Base-by-base conservation (phyloP, 352 stramenopile species). In the Phytophthora foliorum region DNA sequence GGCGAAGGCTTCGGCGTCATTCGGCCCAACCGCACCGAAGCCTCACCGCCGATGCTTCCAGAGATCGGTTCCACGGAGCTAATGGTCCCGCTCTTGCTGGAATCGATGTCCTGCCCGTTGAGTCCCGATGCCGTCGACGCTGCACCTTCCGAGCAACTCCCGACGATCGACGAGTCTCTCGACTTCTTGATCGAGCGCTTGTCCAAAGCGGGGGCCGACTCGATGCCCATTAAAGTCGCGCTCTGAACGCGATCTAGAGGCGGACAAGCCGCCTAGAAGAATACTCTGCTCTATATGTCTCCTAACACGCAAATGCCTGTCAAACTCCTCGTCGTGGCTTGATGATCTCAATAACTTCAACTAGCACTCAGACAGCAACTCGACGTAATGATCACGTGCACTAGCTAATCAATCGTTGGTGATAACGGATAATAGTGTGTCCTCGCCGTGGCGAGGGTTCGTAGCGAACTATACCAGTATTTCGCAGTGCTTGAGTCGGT, bases 151-250 rank as follows among this genome's bases (percentile, higher is more conserved):
- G 22, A 36, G 7, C 64, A 79, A 22, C 74, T 89, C 17, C 80
- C 80, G 34, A 81, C 75, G 22, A 65, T 87, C 21, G 76, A 89
- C 49, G 80, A 89, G 25, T 87, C 78, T 17, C 77, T 89, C 13
- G 80, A 89, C 39, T 89, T 89, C 46, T 77, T 89, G 34, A 89
- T 87, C 53, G 75, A 74, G 7, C 34, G 56, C n/a, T 72, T 78
- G 51, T 72, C 52, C 7, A 67, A 57, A 22, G 49, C 65, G 9
- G 48, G 25, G 24, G 27, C 29, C 29, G 52, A 67, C 38, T 19
- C 38, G 38, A 17, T 44, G 27, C 39, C 31, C 1, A 45, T 69
- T 8, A 46, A 66, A 16, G 32, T 76, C 24, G 19, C 42, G 48
- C 32, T 76, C 13, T 76, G 29, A 72, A 31, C 32, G 32, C 11